Evolutionary conservation across 2,329 filamentous ascomycete genomes (phyloP).

Genomic region (Trichophaea hybrida): DNA sequence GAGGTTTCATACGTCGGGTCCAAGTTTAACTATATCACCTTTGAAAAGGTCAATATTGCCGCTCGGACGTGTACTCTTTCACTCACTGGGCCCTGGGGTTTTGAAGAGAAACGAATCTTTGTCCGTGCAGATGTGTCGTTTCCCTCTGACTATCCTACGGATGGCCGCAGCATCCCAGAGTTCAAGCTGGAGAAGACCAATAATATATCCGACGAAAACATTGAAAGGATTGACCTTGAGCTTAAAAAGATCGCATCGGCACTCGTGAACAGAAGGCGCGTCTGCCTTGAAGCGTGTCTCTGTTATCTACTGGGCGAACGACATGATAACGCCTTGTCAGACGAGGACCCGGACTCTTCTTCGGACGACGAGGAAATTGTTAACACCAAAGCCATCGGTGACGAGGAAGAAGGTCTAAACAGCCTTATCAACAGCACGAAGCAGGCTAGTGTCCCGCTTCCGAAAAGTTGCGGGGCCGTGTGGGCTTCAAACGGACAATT

Average conservation of each 20-base stretch:
- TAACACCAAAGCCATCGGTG: conserved; percentile 15
- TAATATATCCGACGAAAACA: conserved; percentile 39
- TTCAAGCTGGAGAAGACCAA: conserved; percentile 45
- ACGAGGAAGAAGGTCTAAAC: conserved; percentile 20
- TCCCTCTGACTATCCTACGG: conserved; percentile 41
- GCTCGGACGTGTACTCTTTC: conserved; percentile 42
- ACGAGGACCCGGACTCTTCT: conserved; percentile 49
- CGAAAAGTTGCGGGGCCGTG: conserved; percentile 37
- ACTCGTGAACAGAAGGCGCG: conserved; percentile 39
- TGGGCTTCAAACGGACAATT: conserved; percentile 41
- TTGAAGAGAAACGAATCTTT: conserved; percentile 39
- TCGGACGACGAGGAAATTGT: conserved; percentile 55
- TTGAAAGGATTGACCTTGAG: conserved; percentile 38
- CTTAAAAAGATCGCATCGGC: conserved; percentile 42
- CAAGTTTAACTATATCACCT: conserved; percentile 46
- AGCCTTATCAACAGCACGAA: conserved; percentile 22
- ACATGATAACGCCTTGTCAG: conserved; percentile 35
- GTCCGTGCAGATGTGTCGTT: conserved; percentile 45
- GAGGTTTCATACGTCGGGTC: conserved; percentile 48
- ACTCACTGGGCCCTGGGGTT: conserved; percentile 46
- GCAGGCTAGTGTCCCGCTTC: conserved; percentile 49
- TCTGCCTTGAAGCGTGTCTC: conserved; percentile 47
- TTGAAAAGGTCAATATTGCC: conserved; percentile 44
- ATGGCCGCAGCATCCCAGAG: conserved; percentile 34
- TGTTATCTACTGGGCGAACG: conserved; percentile 47